Base-by-base conservation (phyloP, 2,329 filamentous ascomycete species). In the Sclerotinia spermophila region DNA sequence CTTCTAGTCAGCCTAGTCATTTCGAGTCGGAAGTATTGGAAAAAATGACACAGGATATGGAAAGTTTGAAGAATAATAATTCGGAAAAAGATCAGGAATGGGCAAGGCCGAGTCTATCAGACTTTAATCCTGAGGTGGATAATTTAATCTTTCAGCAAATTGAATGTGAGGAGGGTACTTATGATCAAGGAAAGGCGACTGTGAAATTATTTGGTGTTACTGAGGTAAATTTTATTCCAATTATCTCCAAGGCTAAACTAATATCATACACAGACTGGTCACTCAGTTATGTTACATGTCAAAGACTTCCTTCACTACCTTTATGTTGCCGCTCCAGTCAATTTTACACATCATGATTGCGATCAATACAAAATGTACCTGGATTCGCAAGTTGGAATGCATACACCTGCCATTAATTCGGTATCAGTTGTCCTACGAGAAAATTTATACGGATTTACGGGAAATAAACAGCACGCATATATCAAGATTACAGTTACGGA, bases 251-350 rank as follows among this genome's bases (percentile, higher is more conserved):
- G 13, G n/a, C 69, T 24, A 35, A 61, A 61, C 74, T 77, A 69
- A 77, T 66, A 68, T 58, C 35, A 59, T 68, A 44, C 69, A 2
- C 82, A 88, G 76, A 80, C 84, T 72, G 96, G 96, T 68, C 91
- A 99, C 81, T 99, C 96, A 4, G 93, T 97, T 53, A 87, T 99
- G 80, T 85, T 99, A 19, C 96, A 99, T 80, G 94, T 99, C 73
- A 97, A 92, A 24, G 93, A 94, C 78, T 99, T 99, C 82, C 90
- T 93, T 76, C 96, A 99, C 80, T 99, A 99, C 79, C 88, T 99
- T 70, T 99, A 97, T 78, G 89, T 98, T 60, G 91, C 93, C 15
- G 96, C 96, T 0, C 96, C 96, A 0, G 83, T 94, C 13, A 87
- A 88, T 38, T 99, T 99, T 80, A 87, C 88, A 40, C 88, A 89